Conservation (phyloP, 2,329 filamentous ascomycete genomes). For the Hypomyces rosellus region DNA sequence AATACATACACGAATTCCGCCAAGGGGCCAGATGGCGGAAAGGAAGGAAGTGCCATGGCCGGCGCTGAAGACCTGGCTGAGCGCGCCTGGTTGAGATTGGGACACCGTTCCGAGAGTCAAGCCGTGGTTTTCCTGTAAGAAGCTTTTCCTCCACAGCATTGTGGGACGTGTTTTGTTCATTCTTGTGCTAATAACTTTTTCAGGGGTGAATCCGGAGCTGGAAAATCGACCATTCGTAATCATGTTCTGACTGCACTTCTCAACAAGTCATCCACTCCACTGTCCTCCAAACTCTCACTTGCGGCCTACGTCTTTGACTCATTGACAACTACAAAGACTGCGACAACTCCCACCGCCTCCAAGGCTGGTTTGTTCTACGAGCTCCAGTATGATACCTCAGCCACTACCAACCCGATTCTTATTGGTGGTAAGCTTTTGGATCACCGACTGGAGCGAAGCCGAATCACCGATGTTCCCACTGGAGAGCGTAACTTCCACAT, state of each 20-base stretch:
- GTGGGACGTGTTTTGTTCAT: neutral
- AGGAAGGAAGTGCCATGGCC: conserved; percentile 85
- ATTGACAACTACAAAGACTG: conserved; percentile 92
- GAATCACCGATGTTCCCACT: conserved; percentile 85
- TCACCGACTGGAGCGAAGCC: conserved; percentile 84
- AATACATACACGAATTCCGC: conserved; percentile 92
- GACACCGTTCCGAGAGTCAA: conserved; percentile 87
- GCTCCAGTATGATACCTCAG: conserved; percentile 89
- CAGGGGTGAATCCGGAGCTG: conserved; percentile 91
- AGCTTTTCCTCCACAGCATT: neutral
- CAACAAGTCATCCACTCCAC: conserved; percentile 82
- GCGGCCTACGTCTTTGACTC: conserved; percentile 95
- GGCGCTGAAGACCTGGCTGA: conserved; percentile 89
- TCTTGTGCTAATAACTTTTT: conserved; percentile 22
- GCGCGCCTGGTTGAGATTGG: conserved; percentile 77
- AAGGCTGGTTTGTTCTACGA: conserved; percentile 95
- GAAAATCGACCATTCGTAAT: conserved; percentile 89
- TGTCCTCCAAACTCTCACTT: conserved; percentile 88
- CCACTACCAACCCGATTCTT: conserved; percentile 75
- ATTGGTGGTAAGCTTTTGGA: conserved; percentile 93
- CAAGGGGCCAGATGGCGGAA: conserved; percentile 83
- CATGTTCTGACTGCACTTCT: conserved; percentile 82
- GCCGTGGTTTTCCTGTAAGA: conserved; percentile 87
- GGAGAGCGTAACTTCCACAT: conserved; percentile 96
- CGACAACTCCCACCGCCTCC: conserved; percentile 90